phyloP scores from a whole-genome alignment of 2,329 filamentous ascomycete species.

The Lachnellula arida region DNA sequence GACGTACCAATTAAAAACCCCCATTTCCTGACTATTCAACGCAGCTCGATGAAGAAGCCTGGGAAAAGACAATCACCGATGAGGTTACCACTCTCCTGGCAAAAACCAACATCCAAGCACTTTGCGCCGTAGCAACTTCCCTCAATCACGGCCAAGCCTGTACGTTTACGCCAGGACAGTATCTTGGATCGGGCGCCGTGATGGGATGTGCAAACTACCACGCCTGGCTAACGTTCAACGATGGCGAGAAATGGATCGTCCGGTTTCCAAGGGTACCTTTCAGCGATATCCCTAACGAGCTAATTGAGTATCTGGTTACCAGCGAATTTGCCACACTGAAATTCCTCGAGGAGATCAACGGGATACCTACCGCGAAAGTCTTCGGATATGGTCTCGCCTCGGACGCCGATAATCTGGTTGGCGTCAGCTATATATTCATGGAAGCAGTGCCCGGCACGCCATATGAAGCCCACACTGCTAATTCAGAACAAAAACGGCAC shows the following conservation, averaged over 20 bases:
- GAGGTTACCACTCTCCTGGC: not conserved
- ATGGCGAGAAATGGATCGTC: not conserved
- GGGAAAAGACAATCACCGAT: not conserved
- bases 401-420: not conserved
- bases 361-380: not conserved
- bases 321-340: not conserved
- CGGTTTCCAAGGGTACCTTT: not conserved
- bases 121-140: not conserved
- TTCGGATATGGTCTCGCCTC: not conserved
- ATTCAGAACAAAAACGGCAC: not conserved
- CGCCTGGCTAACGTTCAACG: not conserved
- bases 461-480: not conserved
- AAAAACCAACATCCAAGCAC: not conserved
- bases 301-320: not conserved
- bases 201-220: conserved; percentile 1
- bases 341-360: not conserved
- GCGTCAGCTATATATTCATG: not conserved
- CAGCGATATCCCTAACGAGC: not conserved
- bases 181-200: not conserved
- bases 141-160: not conserved
- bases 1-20: not conserved
- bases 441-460: not conserved
- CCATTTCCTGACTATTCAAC: not conserved
- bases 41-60: not conserved
- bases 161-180: not conserved